Evolutionary conservation across 2,329 filamentous ascomycete genomes (phyloP), one percentile per base, ranked within the genome.

Genomic region (Talaromyces sp.): DNA sequence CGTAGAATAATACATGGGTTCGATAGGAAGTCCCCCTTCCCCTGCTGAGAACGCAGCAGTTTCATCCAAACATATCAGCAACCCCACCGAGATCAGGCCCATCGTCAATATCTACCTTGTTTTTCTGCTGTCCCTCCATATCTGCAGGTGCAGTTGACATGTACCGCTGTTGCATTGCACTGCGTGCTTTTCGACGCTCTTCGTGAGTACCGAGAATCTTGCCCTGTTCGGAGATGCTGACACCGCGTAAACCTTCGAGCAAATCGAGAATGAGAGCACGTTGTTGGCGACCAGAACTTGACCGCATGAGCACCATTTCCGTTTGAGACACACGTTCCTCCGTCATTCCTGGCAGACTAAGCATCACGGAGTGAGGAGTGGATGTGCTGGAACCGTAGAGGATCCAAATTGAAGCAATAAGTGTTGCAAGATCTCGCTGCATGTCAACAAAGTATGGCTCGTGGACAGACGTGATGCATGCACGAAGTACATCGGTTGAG

Each of bases 391-490:
- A 80, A 12, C 86, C 85, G 72, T 96, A 96, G 64, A 90, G 85
- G 8, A 89, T 84, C 68, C 96, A 82, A 64, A 98, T 95, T 4
- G 88, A 85, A 0, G 93, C 93, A 64, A 99, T 96, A 42, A 98
- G 82, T 27, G 88, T 85, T 0, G 92, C 94, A 27, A 99, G 83
- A 57, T 99, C 93, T 72, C 93, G 94, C 70, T 99, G 95, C 65
- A 96, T 86, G 68, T 99, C 95, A 36, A 97, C 93, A 75, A 98
- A 99, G 75, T 98, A 97, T 0, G 92, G 89, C 67, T 99, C 95
- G 76, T 98, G 91, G 57, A 99, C 86, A 1, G 91, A 96, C 1
- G 89, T 91, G 72, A 97, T 91, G 70, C 90, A 94, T 0, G 92
- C 92, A 78, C 93, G 91, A 56, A 99, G 84, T 2, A 98, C 91